Percentiles rank a stretch among this genome's conserved stretches.
Conservation (phyloP, 1,139 yeast genomes). For the Keqinozyma sinolaborantium region DNA sequence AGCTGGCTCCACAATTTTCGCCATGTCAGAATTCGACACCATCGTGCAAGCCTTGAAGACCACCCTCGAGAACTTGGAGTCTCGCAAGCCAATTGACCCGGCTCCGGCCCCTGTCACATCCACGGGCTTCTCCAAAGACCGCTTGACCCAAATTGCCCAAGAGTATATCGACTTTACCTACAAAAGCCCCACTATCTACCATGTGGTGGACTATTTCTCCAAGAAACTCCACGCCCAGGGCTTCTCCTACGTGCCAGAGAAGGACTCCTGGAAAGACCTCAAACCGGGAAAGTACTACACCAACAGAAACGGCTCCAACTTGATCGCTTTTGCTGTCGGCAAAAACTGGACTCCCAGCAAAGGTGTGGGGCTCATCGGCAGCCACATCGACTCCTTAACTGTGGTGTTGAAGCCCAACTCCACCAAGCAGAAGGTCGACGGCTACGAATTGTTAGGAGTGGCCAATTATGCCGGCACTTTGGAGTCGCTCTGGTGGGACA, state of each 20-base stretch:
- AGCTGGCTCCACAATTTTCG: conserved; percentile 1
- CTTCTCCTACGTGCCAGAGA: conserved; percentile 28
- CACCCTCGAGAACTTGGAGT: conserved; percentile 9
- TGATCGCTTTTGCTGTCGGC: conserved; percentile 41
- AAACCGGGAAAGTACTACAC: conserved; percentile 28
- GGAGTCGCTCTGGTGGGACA: conserved; percentile 35
- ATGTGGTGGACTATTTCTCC: conserved; percentile 29
- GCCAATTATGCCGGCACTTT: conserved; percentile 42
- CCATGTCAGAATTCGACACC: conserved; percentile 12
- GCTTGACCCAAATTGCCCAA: conserved; percentile 17
- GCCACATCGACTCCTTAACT: conserved; percentile 43
- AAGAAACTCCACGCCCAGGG: conserved; percentile 23
- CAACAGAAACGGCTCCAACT: conserved; percentile 31
- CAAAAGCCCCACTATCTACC: conserved; percentile 40
- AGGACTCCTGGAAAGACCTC: conserved; percentile 16
- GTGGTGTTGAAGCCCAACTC: conserved; percentile 37
- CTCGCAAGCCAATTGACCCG: not conserved
- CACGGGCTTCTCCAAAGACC: conserved; percentile 1
- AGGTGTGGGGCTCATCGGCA: conserved; percentile 40
- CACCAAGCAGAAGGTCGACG: conserved; percentile 26
- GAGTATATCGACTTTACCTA: conserved; percentile 37
- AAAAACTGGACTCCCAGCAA: conserved; percentile 33
- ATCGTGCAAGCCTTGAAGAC: conserved; percentile 13
- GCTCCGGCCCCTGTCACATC: conserved; percentile 1
- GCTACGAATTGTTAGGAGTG: conserved; percentile 41